These are phyloP conservation scores for Plasmodium vivax DNA, from an alignment of 169 alveolate species.

Conservation along the genomic window DNA sequence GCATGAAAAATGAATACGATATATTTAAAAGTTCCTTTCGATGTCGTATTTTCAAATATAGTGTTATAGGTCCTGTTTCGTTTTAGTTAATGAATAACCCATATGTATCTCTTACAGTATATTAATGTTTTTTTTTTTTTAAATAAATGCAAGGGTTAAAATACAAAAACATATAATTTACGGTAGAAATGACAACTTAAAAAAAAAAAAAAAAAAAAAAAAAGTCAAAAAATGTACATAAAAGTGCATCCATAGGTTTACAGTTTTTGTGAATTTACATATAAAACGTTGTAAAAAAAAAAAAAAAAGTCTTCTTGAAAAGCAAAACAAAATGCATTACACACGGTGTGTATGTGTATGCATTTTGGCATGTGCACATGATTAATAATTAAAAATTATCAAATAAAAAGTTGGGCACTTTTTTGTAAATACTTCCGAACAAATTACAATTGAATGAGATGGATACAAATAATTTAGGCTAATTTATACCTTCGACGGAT, in stretches of 20 bases:
- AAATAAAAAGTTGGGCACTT: background rate
- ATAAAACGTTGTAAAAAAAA: slow-evolving; percentile 14
- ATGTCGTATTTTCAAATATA: background rate
- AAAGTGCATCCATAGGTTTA: background rate
- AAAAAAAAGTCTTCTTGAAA: background rate
- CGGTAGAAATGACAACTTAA: slow-evolving; percentile 10
- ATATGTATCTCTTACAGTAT: background rate
- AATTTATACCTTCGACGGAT: slow-evolving; percentile 68
- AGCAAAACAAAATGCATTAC: background rate
- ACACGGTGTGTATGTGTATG: background rate
- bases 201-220: slow-evolving; percentile 1
- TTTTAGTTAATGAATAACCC: background rate
- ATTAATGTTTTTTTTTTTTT: background rate
- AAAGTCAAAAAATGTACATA: slow-evolving; percentile 2
- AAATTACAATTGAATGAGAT: slow-evolving; percentile 17
- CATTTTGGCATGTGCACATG: background rate
- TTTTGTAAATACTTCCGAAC: slow-evolving; percentile 13
- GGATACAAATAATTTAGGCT: slow-evolving; percentile 17
- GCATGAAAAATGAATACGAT: background rate
- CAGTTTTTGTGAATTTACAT: background rate
- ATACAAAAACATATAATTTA: slow-evolving; percentile 38
- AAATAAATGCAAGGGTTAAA: background rate
- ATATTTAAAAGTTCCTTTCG: background rate
- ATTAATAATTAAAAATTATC: slow-evolving; percentile 11
- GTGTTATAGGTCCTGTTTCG: background rate